Evolutionary conservation across 108 stramenopile genomes (phyloP), one percentile per base, ranked within the genome.

Genomic region (Stephanodiscus triporus): DNA sequence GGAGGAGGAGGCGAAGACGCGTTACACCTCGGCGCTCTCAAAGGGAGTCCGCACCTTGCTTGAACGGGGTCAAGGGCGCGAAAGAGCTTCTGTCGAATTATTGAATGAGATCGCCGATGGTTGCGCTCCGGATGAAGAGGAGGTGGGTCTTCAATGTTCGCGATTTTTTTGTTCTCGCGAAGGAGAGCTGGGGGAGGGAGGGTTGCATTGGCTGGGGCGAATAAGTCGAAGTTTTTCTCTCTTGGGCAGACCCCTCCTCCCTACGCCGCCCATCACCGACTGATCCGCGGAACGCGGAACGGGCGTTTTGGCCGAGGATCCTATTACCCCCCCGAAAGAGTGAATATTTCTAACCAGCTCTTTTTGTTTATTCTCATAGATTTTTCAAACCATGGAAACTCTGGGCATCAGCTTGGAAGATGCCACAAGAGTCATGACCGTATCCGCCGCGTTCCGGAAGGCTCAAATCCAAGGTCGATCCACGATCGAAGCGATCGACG

Each of bases 381-480:
- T 90, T 27, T 88, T 90, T 64, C 76, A 86, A 51, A 66, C 75
- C 19, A 88, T 90, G 89, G 70, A 69, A 61, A 58, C 62, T 20
- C 61, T 76, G 29, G 77, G 75, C 20, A 29, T 90, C 24, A 84
- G 87, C 37, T 62, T 88, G 59, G 81, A 88, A 2, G 89, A 90
- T 30, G 89, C 89, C 27, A 80, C 81, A 38, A 85, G 64, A 73
- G 71, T 84, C 6, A 73, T 86, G n/a, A 77, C 75, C n/a, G 87
- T 90, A 0, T 82, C 84, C 24, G 40, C 50, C 14, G 89, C 89
- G 11, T 71, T 86, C 57, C 70, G 77, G 29, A 49, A 64, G 54
- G 87, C 84, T 14, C 37, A 75, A 26, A 24, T 37, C n/a, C 38
- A 37, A 14, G 61, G 47, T 51, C 56, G 58, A 40, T 77, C 70